phyloP scores from a whole-genome alignment of 768 basidiomycete genomes.

The Amanita phalloides region DNA sequence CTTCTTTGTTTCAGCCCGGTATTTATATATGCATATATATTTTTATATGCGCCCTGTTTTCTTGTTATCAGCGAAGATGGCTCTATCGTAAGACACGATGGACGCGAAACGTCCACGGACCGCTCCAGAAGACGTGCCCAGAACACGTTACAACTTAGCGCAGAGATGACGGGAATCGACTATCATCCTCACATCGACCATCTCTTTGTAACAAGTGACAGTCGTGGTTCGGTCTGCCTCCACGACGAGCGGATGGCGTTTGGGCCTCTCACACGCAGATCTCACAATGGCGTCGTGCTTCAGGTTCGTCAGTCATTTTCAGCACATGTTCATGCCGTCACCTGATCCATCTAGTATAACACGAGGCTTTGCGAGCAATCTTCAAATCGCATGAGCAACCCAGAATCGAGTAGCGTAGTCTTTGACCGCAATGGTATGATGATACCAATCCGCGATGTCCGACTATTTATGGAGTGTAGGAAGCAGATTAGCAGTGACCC shows the following conservation, averaged over 20 bases:
- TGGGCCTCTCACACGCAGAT: constrained; percentile 33
- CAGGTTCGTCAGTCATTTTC: constrained; percentile 21
- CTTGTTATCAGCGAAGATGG: constrained; percentile 53
- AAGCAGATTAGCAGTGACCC: constrained; percentile 50
- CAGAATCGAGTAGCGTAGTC: constrained; percentile 56
- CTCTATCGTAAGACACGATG: constrained; percentile 50
- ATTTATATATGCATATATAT: background rate
- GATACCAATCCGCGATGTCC: background rate
- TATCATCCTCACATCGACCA: constrained; percentile 62
- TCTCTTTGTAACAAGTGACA: constrained; percentile 58
- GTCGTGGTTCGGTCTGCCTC: constrained; percentile 47
- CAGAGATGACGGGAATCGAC: constrained; percentile 55
- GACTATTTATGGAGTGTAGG: constrained; percentile 26
- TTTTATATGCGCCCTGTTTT: background rate
- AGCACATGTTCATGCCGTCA: background rate
- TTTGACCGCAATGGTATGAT: constrained; percentile 59
- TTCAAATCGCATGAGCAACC: constrained; percentile 32
- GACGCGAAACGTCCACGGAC: constrained; percentile 21
- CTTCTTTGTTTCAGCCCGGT: constrained; percentile 8
- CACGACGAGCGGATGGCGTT: constrained; percentile 71
- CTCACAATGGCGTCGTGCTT: constrained; percentile 44
- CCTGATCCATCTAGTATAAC: constrained; percentile 22
- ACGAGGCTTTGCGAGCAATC: constrained; percentile 32
- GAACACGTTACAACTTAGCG: constrained; percentile 36
- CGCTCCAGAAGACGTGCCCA: constrained; percentile 25